Conservation (phyloP, 179 eudicot species). For the Beta corolliflora region DNA sequence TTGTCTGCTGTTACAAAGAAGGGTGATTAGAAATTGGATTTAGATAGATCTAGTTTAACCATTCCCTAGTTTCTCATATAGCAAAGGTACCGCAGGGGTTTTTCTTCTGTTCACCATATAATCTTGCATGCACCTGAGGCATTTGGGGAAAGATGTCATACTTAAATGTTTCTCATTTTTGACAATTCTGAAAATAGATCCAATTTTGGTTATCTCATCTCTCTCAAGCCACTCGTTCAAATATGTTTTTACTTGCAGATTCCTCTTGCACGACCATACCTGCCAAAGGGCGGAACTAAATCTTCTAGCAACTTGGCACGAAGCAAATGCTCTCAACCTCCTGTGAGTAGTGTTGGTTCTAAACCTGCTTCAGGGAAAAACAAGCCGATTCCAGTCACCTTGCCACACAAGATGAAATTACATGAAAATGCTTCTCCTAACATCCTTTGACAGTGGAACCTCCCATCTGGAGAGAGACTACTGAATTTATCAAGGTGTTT, state of each 20-base stretch:
- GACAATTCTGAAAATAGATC: not conserved
- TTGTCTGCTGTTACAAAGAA: not conserved
- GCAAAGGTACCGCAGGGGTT: too few relatives aligned
- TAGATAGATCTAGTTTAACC: not conserved
- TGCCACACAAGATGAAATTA: constrained; percentile 33
- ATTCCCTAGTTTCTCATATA: not conserved
- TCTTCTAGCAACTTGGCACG: constrained; percentile 27
- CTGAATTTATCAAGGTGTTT: constrained; percentile 9
- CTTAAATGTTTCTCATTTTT: not conserved
- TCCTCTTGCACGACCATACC: constrained; percentile 29
- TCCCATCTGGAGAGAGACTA: constrained; percentile 10
- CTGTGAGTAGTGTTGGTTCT: constrained; percentile 37
- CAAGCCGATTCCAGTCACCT: constrained; percentile 23
- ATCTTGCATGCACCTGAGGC: not conserved
- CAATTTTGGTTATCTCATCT: not conserved
- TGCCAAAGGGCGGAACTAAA: constrained; percentile 41
- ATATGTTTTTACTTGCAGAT: constrained; percentile 38
- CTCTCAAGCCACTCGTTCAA: not conserved
- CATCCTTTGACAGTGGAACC: constrained; percentile 27
- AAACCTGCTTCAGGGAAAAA: constrained; percentile 36
- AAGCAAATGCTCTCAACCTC: constrained; percentile 36
- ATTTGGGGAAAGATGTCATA: not conserved
- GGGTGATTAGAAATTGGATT: not conserved
- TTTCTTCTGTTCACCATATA: not conserved
- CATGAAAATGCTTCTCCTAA: constrained; percentile 45